Conservation (phyloP, 2,329 filamentous ascomycete species). For the Blumeria hordei region DNA sequence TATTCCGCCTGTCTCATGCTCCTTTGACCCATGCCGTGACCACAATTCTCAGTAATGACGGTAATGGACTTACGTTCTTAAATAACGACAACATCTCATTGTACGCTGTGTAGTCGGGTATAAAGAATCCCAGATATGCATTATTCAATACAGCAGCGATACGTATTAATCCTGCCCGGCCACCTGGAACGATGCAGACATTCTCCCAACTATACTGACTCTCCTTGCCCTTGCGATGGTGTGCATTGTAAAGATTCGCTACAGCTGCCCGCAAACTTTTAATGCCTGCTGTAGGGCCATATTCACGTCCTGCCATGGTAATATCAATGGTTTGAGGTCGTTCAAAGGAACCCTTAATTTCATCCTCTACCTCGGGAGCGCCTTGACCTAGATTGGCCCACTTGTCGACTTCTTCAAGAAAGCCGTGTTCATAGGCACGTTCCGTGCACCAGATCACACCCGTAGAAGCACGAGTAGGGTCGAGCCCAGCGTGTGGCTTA, state of each 20-base stretch:
- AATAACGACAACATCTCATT: conserved; percentile 93
- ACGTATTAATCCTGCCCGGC: conserved; percentile 74
- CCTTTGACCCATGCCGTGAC: not conserved
- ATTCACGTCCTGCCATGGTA: conserved; percentile 58
- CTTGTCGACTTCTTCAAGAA: conserved; percentile 50
- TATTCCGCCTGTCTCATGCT: not conserved
- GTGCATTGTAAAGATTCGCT: conserved; percentile 76
- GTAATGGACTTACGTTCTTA: conserved; percentile 41
- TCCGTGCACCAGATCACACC: conserved; percentile 88
- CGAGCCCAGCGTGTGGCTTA: conserved; percentile 72
- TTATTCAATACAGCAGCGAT: conserved; percentile 89
- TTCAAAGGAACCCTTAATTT: conserved; percentile 72
- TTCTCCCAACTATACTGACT: conserved; percentile 95
- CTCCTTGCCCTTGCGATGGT: conserved; percentile 67
- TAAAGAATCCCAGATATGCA: conserved; percentile 80
- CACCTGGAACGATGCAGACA: conserved; percentile 85
- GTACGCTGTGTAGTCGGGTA: conserved; percentile 89
- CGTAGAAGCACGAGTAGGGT: conserved; percentile 67
- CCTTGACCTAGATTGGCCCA: conserved; percentile 94
- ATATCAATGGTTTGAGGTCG: conserved; percentile 60
- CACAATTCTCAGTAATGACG: not conserved
- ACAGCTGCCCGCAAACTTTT: conserved; percentile 74
- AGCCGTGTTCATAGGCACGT: conserved; percentile 73
- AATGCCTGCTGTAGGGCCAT: conserved; percentile 85
- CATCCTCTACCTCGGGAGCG: conserved; percentile 80